phyloP scores from a whole-genome alignment of 139 green algal genomes.

The Gonium pectorale region DNA sequence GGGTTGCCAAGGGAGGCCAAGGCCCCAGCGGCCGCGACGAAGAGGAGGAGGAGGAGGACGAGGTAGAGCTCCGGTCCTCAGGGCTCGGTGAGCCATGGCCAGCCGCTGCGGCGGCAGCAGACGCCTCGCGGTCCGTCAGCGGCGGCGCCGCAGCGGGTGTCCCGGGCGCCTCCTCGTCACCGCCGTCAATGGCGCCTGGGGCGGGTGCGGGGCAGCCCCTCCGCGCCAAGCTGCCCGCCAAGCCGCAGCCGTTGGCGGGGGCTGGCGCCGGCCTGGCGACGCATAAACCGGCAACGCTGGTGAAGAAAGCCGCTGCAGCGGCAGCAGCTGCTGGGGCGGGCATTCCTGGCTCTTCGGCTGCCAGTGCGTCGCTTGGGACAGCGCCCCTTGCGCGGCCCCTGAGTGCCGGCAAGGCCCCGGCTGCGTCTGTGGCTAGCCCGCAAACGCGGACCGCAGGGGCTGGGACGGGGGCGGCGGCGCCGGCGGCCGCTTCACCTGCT shows the following conservation, averaged over 20 bases:
- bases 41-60: background rate
- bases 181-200: background rate
- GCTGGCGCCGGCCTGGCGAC: background rate
- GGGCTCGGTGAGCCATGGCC: background rate
- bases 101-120: background rate
- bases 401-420: too few species aligned
- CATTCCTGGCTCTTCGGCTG: background rate
- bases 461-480: background rate
- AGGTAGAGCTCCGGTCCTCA: constrained; percentile 18
- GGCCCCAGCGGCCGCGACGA: too few species aligned
- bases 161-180: background rate
- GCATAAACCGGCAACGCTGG: constrained; percentile 33
- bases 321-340: background rate
- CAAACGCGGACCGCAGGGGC: background rate
- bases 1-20: too few species aligned
- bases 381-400: too few species aligned
- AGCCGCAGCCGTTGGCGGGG: background rate
- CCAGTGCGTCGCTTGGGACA: background rate
- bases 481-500: background rate
- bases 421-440: background rate
- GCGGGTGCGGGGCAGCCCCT: background rate
- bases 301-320: background rate
- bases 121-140: background rate
- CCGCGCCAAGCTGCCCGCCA: background rate
- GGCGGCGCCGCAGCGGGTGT: background rate